Conservation (phyloP, 352 stramenopile species). For the Discostella stelligera region DNA sequence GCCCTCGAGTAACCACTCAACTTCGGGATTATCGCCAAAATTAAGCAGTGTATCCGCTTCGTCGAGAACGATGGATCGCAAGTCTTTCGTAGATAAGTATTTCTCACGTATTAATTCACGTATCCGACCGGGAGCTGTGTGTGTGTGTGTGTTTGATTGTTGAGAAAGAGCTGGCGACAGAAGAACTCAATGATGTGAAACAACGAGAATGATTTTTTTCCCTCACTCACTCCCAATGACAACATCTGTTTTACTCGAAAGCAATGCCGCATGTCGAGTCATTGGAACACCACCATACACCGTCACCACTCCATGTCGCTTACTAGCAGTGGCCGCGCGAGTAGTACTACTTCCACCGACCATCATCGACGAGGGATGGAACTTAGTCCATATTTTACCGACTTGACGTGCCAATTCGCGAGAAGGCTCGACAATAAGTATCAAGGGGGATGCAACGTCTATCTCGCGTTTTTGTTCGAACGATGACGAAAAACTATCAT, state of each 20-base stretch:
- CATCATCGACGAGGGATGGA: conserved; percentile 23
- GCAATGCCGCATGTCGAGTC: conserved; percentile 38
- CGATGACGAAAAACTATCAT: conserved; percentile 28
- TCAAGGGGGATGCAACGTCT: conserved; percentile 41
- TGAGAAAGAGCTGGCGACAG: neutral
- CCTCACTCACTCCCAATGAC: conserved; percentile 46
- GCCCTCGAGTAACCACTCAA: conserved; percentile 55
- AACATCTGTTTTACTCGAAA: conserved; percentile 52
- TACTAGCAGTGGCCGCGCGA: conserved; percentile 16
- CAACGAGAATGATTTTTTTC: neutral
- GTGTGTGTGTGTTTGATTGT: neutral
- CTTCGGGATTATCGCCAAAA: conserved; percentile 57
- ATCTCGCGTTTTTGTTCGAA: conserved; percentile 3
- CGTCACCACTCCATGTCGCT: conserved; percentile 37
- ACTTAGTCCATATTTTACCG: conserved; percentile 51
- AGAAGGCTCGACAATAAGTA: conserved; percentile 52
- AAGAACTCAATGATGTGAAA: neutral
- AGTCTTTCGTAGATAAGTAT: conserved; percentile 35
- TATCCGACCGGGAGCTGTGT: conserved; percentile 44
- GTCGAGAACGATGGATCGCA: conserved; percentile 57
- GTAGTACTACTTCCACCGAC: neutral
- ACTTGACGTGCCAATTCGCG: conserved; percentile 54
- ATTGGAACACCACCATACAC: conserved; percentile 53
- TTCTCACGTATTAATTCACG: conserved; percentile 53
- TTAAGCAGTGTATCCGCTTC: conserved; percentile 57